Base-by-base conservation (phyloP, 257 asterid genomes). In the Gentiana dahurica region DNA sequence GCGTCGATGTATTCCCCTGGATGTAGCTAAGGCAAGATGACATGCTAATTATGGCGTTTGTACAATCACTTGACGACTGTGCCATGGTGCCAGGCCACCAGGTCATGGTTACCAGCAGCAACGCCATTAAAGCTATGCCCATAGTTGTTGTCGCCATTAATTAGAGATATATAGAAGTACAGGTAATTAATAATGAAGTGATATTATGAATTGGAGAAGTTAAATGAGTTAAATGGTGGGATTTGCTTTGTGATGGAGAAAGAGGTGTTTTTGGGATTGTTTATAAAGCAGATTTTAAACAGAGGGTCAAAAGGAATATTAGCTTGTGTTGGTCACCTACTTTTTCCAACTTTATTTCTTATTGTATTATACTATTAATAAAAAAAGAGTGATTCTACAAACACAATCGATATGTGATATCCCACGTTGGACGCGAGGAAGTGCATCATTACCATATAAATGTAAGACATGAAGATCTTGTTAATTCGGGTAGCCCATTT, bases 11-110 rank as follows among this genome's bases (percentile, higher is more conserved):
- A 69, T 75, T 81, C 34, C 96, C 91, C 60, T 84, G 75, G 68
- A 87, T 80, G 74, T 81, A 89, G 75, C 61, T 81, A 50, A 89
- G 86, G 60, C 97, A 89, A 4, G 97, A 95, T 0, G 97, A 79
- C 91, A 89, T 44, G 77, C 95, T 89, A 38, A 85, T 73, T 50
- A 89, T 61, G 41, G 77, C 91, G 13, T 68, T 80, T 3, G 92
- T 85, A 77, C 97, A 89, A 54, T 82, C 83, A 34, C 55, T 63
- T 1, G 81, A 24, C 24, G 24, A 65, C 61, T 87, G 94, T 0
- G 92, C 87, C 5, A 10, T 49, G 45, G 60, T 74, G 0, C 81
- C 69, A 5, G 70, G 59, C 63, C 67, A 73, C 1, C 66, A 55
- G 48, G 76, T 64, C 66, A 68, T 11, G 51, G 77, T 34, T 50